Evolutionary conservation across 371 early-diverging fungal species (phyloP).

Genomic region (Rhizopus delemar): DNA sequence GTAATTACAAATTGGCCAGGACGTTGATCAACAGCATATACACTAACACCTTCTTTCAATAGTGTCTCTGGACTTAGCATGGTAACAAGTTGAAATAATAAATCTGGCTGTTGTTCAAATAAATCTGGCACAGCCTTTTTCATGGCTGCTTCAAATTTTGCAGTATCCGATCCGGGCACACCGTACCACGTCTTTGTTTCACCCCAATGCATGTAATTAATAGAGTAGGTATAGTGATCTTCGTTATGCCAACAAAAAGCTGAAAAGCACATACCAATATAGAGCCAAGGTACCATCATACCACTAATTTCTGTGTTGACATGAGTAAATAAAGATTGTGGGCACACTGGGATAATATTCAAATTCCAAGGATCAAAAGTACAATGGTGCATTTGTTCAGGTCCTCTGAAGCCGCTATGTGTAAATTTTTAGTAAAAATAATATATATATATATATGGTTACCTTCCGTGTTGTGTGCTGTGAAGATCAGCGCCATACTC

Average conservation of each 20-base stretch:
- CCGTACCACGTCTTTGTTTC: slow-evolving; percentile 98
- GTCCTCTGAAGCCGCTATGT: slow-evolving; percentile 25
- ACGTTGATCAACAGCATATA: slow-evolving; percentile 83
- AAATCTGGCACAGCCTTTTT: slow-evolving; percentile 80
- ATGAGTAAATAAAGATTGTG: slow-evolving; percentile 82
- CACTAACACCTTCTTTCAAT: slow-evolving; percentile 72
- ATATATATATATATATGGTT: not conserved
- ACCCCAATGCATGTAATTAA: slow-evolving; percentile 96
- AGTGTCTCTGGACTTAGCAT: slow-evolving; percentile 86
- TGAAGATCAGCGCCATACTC: slow-evolving; percentile 97
- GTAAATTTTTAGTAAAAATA: not conserved
- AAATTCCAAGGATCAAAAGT: slow-evolving; percentile 82
- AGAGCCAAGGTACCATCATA: slow-evolving; percentile 97
- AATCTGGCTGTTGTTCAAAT: slow-evolving; percentile 88
- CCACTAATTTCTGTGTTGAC: slow-evolving; percentile 90
- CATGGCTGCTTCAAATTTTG: slow-evolving; percentile 86
- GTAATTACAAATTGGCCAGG: slow-evolving; percentile 95
- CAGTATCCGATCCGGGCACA: slow-evolving; percentile 83
- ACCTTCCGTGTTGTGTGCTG: slow-evolving; percentile 89
- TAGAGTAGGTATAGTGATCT: slow-evolving; percentile 94
- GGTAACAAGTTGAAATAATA: slow-evolving; percentile 90
- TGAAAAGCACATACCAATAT: slow-evolving; percentile 94
- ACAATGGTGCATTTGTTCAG: slow-evolving; percentile 34
- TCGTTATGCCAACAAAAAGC: slow-evolving; percentile 99
- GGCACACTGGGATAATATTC: slow-evolving; percentile 79